Percentiles rank a stretch among this genome's conserved stretches.
Evolutionary conservation across 768 basidiomycete genomes (phyloP).

Genomic region (Dentipellis fragilis): DNA sequence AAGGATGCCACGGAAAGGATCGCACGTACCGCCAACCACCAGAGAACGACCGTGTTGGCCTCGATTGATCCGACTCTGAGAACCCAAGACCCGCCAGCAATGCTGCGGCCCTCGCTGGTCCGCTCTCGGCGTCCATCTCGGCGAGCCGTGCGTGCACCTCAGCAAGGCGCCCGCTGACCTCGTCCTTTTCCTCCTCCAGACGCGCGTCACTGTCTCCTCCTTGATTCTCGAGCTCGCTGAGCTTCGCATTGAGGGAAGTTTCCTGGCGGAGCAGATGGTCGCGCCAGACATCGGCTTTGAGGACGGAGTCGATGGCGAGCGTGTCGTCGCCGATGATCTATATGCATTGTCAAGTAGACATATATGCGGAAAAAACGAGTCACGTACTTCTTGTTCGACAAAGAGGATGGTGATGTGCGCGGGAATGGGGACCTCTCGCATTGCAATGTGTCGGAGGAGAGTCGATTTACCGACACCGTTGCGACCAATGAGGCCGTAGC

Average conservation of each 20-base stretch:
- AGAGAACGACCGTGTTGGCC: slow-evolving; percentile 79
- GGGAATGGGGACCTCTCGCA: slow-evolving; percentile 91
- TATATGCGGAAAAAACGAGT: neutral
- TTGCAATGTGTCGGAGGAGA: slow-evolving; percentile 83
- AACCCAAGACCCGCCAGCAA: slow-evolving; percentile 91
- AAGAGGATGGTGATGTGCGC: slow-evolving; percentile 94
- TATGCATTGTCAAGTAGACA: neutral
- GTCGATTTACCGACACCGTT: slow-evolving; percentile 89
- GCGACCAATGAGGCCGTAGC: slow-evolving; percentile 84
- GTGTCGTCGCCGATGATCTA: slow-evolving; percentile 93
- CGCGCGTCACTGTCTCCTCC: slow-evolving; percentile 50
- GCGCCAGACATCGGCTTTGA: slow-evolving; percentile 99
- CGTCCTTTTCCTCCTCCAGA: slow-evolving; percentile 80
- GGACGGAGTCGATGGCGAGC: slow-evolving; percentile 81
- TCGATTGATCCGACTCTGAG: slow-evolving; percentile 75
- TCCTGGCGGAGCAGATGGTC: slow-evolving; percentile 89
- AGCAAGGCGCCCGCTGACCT: slow-evolving; percentile 66
- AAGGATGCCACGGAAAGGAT: no score
- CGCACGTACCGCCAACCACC: slow-evolving; percentile 81
- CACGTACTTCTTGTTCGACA: slow-evolving; percentile 91
- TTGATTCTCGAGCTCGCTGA: slow-evolving; percentile 65
- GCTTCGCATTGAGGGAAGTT: slow-evolving; percentile 55
- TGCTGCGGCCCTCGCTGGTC: slow-evolving; percentile 86
- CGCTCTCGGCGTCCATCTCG: slow-evolving; percentile 99
- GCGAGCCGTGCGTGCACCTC: slow-evolving; percentile 85